Percentiles rank a stretch among this genome's conserved stretches.
Conservation (phyloP, 305 asterid genomes). For the Fraxinus nigra region DNA sequence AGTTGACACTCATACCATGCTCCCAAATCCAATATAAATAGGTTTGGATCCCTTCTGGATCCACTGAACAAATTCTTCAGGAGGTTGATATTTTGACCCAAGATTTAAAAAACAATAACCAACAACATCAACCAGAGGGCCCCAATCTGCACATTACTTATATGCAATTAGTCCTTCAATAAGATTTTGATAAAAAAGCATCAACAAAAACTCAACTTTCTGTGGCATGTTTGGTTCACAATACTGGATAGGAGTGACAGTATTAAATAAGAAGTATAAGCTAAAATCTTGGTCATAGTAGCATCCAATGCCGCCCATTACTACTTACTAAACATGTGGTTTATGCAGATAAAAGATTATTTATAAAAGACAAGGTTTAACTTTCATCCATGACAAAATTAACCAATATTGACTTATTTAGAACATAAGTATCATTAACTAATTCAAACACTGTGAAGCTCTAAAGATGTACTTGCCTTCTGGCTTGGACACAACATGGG, state of each 20-base stretch:
- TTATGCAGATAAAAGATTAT: not conserved
- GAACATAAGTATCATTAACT: not conserved
- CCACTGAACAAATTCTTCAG: slow-evolving; percentile 71
- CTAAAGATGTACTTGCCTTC: slow-evolving; percentile 44
- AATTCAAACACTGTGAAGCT: slow-evolving; percentile 4
- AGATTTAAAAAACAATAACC: slow-evolving; percentile 87
- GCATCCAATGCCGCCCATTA: not conserved
- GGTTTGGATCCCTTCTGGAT: slow-evolving; percentile 74
- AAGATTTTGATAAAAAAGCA: slow-evolving; percentile 4
- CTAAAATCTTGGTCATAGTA: not conserved
- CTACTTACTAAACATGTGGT: not conserved
- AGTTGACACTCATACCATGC: slow-evolving; percentile 61
- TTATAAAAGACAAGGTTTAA: not conserved
- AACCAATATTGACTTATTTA: not conserved
- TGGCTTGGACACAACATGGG: slow-evolving; percentile 92
- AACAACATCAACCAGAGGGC: slow-evolving; percentile 84
- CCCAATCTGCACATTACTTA: slow-evolving; percentile 76
- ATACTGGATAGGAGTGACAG: not conserved
- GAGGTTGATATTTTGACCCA: slow-evolving; percentile 70
- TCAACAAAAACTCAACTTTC: not conserved
- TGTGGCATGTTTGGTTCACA: not conserved
- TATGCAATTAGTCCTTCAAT: slow-evolving; percentile 17
- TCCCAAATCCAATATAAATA: slow-evolving; percentile 90
- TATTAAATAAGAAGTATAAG: not conserved
- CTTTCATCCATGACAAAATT: not conserved